A percentile compares a stretch with the other conserved stretches of the same genome.
These are phyloP conservation scores for Pterocarpus macrocarpus DNA, from an alignment of 306 rosid genomes.

Conservation along the genomic window DNA sequence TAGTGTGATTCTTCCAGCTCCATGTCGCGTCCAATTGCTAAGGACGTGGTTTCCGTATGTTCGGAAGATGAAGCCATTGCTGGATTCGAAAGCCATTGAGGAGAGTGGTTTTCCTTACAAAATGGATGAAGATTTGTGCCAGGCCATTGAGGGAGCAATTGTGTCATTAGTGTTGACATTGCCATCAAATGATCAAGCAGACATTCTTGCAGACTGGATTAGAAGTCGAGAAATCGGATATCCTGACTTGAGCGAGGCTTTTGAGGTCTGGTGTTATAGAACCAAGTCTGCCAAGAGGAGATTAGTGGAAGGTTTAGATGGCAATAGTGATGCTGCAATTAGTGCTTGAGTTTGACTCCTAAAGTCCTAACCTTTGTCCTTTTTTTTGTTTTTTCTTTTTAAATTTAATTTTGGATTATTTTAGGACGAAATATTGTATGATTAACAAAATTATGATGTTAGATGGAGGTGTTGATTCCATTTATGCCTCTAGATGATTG, in stretches of 20 bases:
- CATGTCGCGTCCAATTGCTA: constrained; percentile 67
- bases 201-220: constrained; percentile 90
- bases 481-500: constrained; percentile 22
- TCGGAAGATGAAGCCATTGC: constrained; percentile 81
- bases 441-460: constrained; percentile 23
- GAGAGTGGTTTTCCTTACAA: constrained; percentile 65
- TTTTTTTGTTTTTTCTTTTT: not conserved
- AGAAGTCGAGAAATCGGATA: constrained; percentile 63
- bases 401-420: not conserved
- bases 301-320: constrained; percentile 69
- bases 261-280: constrained; percentile 96
- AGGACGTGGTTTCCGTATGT: constrained; percentile 87
- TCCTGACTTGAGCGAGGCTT: constrained; percentile 90
- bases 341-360: constrained; percentile 48
- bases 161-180: constrained; percentile 75
- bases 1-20: constrained; percentile 79
- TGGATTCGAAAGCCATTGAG: constrained; percentile 66
- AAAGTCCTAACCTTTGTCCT: not conserved
- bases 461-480: constrained; percentile 18
- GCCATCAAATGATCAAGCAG: constrained; percentile 96
- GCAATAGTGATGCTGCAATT: constrained; percentile 49
- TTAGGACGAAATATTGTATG: constrained; percentile 33
- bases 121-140: constrained; percentile 85
- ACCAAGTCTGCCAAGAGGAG: constrained; percentile 92
- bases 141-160: constrained; percentile 84